Percentiles rank a stretch among this genome's conserved stretches.
Conservation (phyloP, 2,329 filamentous ascomycete genomes). For the Phyllosticta ampelicida region DNA sequence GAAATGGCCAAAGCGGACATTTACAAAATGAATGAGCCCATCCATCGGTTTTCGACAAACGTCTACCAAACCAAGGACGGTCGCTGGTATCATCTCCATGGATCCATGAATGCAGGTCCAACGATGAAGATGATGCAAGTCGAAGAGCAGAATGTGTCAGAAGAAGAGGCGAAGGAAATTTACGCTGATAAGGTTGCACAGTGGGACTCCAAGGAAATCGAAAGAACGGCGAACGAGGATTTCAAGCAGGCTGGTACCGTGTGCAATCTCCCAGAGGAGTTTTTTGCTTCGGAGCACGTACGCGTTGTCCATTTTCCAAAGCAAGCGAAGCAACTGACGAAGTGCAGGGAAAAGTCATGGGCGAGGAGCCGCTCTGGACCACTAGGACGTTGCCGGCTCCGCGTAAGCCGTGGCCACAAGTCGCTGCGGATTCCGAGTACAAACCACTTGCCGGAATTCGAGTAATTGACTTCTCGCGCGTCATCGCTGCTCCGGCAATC, state of each 20-base stretch:
- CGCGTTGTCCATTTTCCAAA: not conserved
- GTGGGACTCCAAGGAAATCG: slow-evolving; percentile 25
- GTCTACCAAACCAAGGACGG: slow-evolving; percentile 39
- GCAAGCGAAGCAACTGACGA: not conserved
- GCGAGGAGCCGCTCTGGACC: slow-evolving; percentile 4
- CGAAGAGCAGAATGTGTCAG: slow-evolving; percentile 10
- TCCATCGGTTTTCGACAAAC: slow-evolving; percentile 26
- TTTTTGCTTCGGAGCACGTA: slow-evolving; percentile 29
- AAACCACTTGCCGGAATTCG: slow-evolving; percentile 38
- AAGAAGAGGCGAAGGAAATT: slow-evolving; percentile 23
- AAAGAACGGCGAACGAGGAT: slow-evolving; percentile 26
- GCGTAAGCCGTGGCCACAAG: not conserved
- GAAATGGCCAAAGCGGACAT: slow-evolving; percentile 17
- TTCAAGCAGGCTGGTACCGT: slow-evolving; percentile 34
- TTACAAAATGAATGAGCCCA: slow-evolving; percentile 13
- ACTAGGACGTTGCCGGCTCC: not conserved
- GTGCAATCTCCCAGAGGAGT: slow-evolving; percentile 29
- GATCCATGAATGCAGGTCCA: slow-evolving; percentile 32
- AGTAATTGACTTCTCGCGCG: slow-evolving; percentile 40
- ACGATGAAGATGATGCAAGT: slow-evolving; percentile 28
- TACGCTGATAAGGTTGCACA: slow-evolving; percentile 25
- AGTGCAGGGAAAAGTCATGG: slow-evolving; percentile 1
- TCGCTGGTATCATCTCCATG: slow-evolving; percentile 38
- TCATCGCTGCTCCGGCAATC: slow-evolving; percentile 40
- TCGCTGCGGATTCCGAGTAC: not conserved